Evolutionary conservation across 1,284 basidiomycete genomes (phyloP).

Genomic region (Porogramme epimiltina): DNA sequence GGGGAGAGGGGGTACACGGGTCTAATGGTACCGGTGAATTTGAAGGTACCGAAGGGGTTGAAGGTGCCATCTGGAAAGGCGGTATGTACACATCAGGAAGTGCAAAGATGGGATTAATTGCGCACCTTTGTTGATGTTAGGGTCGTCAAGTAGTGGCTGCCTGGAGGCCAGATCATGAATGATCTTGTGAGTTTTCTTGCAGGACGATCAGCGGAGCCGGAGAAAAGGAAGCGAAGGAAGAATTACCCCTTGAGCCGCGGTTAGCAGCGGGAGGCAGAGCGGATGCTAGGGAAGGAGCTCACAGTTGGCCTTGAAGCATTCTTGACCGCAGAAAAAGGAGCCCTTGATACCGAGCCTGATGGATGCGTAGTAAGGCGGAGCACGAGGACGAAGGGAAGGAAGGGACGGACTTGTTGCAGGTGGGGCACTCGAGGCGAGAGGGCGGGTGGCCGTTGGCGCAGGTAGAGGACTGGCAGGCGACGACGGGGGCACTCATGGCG

Average conservation of each 20-base stretch:
- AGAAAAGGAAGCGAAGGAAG: not conserved
- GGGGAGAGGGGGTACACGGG: slow-evolving; percentile 79
- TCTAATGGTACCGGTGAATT: slow-evolving; percentile 71
- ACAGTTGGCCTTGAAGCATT: slow-evolving; percentile 87
- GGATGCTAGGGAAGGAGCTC: slow-evolving; percentile 34
- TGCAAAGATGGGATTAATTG: not conserved
- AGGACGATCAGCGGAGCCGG: slow-evolving; percentile 9
- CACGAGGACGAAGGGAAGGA: slow-evolving; percentile 4
- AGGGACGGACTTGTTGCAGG: slow-evolving; percentile 69
- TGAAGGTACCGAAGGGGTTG: slow-evolving; percentile 72
- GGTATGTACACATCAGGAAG: not conserved
- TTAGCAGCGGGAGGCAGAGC: slow-evolving; percentile 2
- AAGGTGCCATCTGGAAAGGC: slow-evolving; percentile 58
- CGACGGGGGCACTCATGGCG: slow-evolving; percentile 32
- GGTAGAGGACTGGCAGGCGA: slow-evolving; percentile 66
- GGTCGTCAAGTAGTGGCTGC: slow-evolving; percentile 32
- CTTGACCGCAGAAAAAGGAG: slow-evolving; percentile 84
- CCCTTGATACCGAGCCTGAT: slow-evolving; percentile 75
- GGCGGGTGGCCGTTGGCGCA: slow-evolving; percentile 78
- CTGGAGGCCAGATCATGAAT: slow-evolving; percentile 67
- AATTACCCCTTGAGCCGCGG: slow-evolving; percentile 45
- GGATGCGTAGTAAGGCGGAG: slow-evolving; percentile 11
- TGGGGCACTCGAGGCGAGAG: slow-evolving; percentile 79
- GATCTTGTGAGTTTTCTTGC: slow-evolving; percentile 77
- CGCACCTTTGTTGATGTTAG: slow-evolving; percentile 35